Evolutionary conservation across 129 eudicot genomes (phyloP).

Genomic region (Pulicaria dysenterica): DNA sequence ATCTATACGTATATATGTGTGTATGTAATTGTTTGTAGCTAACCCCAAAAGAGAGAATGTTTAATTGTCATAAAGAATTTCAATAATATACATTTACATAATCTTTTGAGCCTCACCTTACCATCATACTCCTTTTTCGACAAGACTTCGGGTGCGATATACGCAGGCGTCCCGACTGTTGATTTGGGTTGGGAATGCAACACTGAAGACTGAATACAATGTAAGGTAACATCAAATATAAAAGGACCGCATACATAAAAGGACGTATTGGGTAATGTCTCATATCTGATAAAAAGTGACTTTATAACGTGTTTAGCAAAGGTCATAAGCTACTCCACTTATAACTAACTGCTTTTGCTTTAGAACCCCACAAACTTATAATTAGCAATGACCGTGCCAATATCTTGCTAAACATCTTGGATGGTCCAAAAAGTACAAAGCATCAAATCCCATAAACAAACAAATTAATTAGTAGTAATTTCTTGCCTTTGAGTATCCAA

Average conservation of each 20-base stretch:
- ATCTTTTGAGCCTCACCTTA: constrained; percentile 51
- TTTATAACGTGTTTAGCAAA: too few relatives aligned
- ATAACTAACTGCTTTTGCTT: too few relatives aligned
- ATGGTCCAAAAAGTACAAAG: too few relatives aligned
- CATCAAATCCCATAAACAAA: too few relatives aligned
- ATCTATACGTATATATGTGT: constrained; percentile 32
- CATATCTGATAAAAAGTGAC: not conserved
- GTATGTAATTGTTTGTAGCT: constrained; percentile 12
- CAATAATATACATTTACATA: not conserved
- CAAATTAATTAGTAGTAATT: not conserved
- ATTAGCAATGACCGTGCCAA: too few relatives aligned
- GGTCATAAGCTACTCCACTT: too few relatives aligned
- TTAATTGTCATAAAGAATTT: not conserved
- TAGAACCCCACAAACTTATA: too few relatives aligned
- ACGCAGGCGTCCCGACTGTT: constrained; percentile 95
- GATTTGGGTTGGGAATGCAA: constrained; percentile 96
- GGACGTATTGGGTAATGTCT: too few relatives aligned
- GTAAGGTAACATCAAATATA: too few relatives aligned
- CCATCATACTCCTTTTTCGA: constrained; percentile 86
- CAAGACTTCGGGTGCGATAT: constrained; percentile 90
- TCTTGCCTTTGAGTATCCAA: constrained; percentile 91
- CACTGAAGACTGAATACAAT: constrained; percentile 59
- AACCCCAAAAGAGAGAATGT: not conserved
- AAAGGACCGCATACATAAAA: too few relatives aligned
- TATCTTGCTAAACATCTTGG: too few relatives aligned